These are phyloP conservation scores for Paecilomyces variotii DNA, from an alignment of 2,329 filamentous ascomycete species.

Conservation along the genomic window DNA sequence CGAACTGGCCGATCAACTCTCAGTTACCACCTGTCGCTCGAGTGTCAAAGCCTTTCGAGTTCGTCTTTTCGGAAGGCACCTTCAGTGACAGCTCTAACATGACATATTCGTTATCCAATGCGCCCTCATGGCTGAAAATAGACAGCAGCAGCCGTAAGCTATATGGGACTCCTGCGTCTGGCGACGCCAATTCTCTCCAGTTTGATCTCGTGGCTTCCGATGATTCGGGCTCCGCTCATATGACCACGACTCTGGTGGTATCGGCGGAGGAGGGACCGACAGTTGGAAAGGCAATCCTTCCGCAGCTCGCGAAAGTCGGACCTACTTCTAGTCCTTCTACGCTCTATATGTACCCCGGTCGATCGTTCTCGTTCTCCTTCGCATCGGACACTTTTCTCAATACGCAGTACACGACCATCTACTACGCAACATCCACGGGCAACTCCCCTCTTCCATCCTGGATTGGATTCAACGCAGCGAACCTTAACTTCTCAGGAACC, in stretches of 20 bases:
- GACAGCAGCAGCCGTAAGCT: constrained; percentile 58
- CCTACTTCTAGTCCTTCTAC: constrained; percentile 31
- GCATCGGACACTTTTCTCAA: constrained; percentile 60
- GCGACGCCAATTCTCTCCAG: constrained; percentile 49
- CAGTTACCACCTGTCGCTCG: constrained; percentile 75
- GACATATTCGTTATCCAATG: constrained; percentile 57
- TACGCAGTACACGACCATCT: constrained; percentile 49
- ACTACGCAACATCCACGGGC: constrained; percentile 68
- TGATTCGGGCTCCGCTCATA: constrained; percentile 52
- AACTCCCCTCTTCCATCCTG: constrained; percentile 81
- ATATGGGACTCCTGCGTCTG: constrained; percentile 58
- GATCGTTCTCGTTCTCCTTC: constrained; percentile 60
- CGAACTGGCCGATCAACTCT: constrained; percentile 69
- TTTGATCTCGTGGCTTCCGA: constrained; percentile 67
- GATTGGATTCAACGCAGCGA: constrained; percentile 62
- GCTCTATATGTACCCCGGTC: constrained; percentile 30
- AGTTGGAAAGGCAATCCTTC: constrained; percentile 24
- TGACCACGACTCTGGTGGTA: constrained; percentile 64
- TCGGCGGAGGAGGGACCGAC: constrained; percentile 40
- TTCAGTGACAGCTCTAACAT: constrained; percentile 56
- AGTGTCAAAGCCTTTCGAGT: constrained; percentile 46
- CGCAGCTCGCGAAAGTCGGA: constrained; percentile 28
- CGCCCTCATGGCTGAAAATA: constrained; percentile 68
- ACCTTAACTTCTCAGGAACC: constrained; percentile 61
- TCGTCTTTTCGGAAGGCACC: constrained; percentile 48